These are phyloP conservation scores for Aspergillus cristatus DNA, from an alignment of 495 filamentous ascomycete genomes.

Conservation along the genomic window DNA sequence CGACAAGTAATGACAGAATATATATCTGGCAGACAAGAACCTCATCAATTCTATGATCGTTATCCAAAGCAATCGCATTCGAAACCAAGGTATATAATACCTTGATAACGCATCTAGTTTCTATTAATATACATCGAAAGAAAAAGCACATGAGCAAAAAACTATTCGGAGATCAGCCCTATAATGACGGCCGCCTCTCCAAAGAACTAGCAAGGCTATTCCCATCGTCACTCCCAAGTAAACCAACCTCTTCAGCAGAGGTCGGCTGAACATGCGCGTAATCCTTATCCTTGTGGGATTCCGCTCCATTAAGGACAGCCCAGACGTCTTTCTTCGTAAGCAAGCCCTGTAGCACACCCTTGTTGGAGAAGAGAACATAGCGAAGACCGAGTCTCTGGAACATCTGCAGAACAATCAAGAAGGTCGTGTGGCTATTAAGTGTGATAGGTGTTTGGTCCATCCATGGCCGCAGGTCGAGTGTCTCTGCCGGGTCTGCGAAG, in stretches of 20 bases:
- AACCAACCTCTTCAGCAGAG: constrained; percentile 40
- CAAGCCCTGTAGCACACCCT: constrained; percentile 72
- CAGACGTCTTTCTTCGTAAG: constrained; percentile 99
- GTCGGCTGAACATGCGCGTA: constrained; percentile 28
- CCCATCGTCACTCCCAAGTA: constrained; percentile 37
- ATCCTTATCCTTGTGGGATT: constrained; percentile 42
- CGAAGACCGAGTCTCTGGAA: constrained; percentile 89
- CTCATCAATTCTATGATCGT: too few relatives aligned
- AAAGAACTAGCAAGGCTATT: constrained; percentile 29
- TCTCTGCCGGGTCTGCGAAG: constrained; percentile 66
- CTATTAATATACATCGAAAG: constrained; percentile 3
- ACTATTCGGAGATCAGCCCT: not conserved
- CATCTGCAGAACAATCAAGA: constrained; percentile 77
- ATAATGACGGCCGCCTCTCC: constrained; percentile 27
- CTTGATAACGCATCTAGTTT: too few relatives aligned
- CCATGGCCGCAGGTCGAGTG: constrained; percentile 85
- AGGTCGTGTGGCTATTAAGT: constrained; percentile 59
- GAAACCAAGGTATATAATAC: too few relatives aligned
- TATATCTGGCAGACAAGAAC: too few relatives aligned
- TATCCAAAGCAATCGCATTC: too few relatives aligned
- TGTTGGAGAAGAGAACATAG: constrained; percentile 80
- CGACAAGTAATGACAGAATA: too few relatives aligned
- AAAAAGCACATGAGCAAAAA: constrained; percentile 1
- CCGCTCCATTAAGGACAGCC: constrained; percentile 77
- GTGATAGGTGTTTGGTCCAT: constrained; percentile 98